Percentiles rank a stretch among this genome's conserved stretches.
phyloP scores from a whole-genome alignment of 768 basidiomycete species.

The Serendipita indica region DNA sequence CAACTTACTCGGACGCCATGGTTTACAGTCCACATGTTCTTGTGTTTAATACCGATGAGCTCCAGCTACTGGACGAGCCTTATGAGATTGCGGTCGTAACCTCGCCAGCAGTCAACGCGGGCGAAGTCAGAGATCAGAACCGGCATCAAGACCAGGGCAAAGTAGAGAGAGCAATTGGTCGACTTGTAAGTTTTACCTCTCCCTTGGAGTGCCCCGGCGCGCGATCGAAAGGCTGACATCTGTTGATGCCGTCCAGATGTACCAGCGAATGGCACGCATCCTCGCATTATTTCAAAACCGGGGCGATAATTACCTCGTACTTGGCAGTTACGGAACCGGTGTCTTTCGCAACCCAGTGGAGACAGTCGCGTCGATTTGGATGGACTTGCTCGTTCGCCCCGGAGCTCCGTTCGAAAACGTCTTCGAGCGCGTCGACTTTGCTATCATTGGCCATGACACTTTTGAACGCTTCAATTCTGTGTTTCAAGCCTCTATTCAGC shows the following conservation, averaged over 20 bases:
- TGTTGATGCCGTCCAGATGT: constrained; percentile 29
- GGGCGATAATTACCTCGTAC: constrained; percentile 42
- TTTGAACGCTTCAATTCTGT: constrained; percentile 28
- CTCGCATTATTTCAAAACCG: constrained; percentile 49
- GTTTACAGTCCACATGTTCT: constrained; percentile 52
- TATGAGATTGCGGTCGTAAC: constrained; percentile 51
- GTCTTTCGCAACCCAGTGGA: constrained; percentile 53
- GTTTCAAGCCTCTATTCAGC: no score
- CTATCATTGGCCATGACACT: constrained; percentile 40
- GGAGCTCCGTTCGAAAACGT: constrained; percentile 39
- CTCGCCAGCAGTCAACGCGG: constrained; percentile 63
- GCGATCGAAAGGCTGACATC: background rate
- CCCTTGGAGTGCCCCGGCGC: background rate
- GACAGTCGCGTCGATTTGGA: constrained; percentile 48
- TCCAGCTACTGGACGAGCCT: constrained; percentile 36
- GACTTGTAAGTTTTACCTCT: background rate
- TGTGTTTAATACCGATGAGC: constrained; percentile 49
- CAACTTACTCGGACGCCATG: constrained; percentile 68
- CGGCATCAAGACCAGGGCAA: background rate
- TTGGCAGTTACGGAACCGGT: constrained; percentile 68
- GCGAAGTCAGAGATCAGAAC: constrained; percentile 25
- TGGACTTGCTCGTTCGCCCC: constrained; percentile 36
- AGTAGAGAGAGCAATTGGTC: background rate
- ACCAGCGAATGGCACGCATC: constrained; percentile 54
- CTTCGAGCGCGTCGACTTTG: constrained; percentile 54